Evolutionary conservation across 2,329 filamentous ascomycete species (phyloP), one percentile per base, ranked within the genome.

Genomic region (Fusarium cyanostomum): DNA sequence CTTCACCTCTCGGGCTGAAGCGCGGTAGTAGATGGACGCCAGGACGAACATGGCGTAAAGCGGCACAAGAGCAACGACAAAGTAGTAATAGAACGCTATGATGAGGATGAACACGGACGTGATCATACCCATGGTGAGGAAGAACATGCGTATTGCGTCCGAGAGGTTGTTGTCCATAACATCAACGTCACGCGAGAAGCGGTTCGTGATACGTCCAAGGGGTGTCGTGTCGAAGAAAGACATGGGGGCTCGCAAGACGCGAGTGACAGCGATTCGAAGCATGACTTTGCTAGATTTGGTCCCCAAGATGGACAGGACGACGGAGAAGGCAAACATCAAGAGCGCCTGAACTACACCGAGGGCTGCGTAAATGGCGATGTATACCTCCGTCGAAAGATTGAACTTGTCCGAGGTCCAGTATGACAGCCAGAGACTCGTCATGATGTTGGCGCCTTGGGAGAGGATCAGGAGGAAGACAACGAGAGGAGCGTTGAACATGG

Each of bases 191-290:
- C 94, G 90, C 28, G 92, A 96, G 78, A 98, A 98, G 13, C 95
- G 91, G 75, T 98, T 98, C 18, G 93, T 97, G 74, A 98, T 97
- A 33, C 94, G 90, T 16, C 95, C 95, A 1, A 98, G 84, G 0
- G 95, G 95, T 1, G 95, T 98, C 0, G 95, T 98, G 71, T 99
- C 95, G 78, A 98, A 98, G 79, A 98, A 98, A 5, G 91, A 90
- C 92, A 89, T 89, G n/a, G 87, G 87, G 3, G 87, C 87, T 24
- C 87, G 82, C n/a, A 89, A 78, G 1, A 95, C 92, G 13, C 91
- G 85, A 8, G 83, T 87, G 70, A 98, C 91, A 7, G 95, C 94
- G 31, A 87, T 82, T 27, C 90, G 86, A 46, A 98, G 84, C 86
- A 98, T 92, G 34, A 83, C 83, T 75, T 91, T 94, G 72, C 92